Base-by-base conservation (phyloP, 2,329 filamentous ascomycete species). In the Eutypella sp. region DNA sequence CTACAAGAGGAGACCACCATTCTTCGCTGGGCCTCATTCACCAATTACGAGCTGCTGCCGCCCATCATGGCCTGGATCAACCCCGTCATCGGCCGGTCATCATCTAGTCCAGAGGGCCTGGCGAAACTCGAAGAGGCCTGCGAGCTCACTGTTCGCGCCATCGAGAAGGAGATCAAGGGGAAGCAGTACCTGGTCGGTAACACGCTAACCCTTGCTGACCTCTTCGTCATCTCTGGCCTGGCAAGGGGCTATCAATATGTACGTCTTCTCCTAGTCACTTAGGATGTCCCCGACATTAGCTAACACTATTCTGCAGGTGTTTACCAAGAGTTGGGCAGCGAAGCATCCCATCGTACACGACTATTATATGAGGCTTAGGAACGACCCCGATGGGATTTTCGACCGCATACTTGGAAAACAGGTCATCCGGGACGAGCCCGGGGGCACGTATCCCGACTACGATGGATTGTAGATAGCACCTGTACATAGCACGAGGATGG, bases 51-150 rank as follows among this genome's bases (percentile, higher is more conserved):
- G 31, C 48, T 55, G 31, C 42, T 55, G 5, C 52, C 52, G 4
- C 52, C 52, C 18, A 57, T 57, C 39, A 57, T 55, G 53, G 47
- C 44, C 7, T 55, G 52, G 52, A 55, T 55, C 34, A 53, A 55
- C 24, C 52, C 52, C 16, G 44, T 53, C 22, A 51, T 51, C 24
- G 50, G 52, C 27, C 49, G 51, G 16, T 46, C 50, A 11, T 40
- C 52, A 23, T 48, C 48, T 5, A 51, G 44, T 22, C 50, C 50
- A 31, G 52, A 55, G 23, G 48, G 49, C 25, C 41, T 55, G n/a
- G 51, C 45, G 13, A 46, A 46, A 11, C 42, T 49, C 2, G 52
- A 52, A 42, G 42, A 51, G 31, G 44, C 48, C 41, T 47, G 44
- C 31, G 52, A 55, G 37, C 47, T 47, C 9, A 53, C 51, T 23